Percentiles rank a stretch among this genome's conserved stretches.
phyloP scores from a whole-genome alignment of 495 filamentous ascomycete genomes.

The Collariella sp. region DNA sequence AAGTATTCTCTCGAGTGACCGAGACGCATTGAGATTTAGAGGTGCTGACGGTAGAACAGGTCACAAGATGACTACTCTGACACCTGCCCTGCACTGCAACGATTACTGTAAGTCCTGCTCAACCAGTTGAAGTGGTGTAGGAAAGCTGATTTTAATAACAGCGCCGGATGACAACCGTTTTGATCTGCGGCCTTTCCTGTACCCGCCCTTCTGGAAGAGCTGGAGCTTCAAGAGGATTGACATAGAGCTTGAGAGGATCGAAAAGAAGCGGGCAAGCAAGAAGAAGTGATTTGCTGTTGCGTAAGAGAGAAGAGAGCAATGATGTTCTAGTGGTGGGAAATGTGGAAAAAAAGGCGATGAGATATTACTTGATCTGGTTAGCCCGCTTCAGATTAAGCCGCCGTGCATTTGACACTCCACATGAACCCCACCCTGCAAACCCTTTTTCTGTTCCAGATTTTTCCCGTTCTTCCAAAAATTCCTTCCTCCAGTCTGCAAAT shows the following conservation, averaged over 20 bases:
- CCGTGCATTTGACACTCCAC: neutral
- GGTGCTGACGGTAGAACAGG: constrained; percentile 19
- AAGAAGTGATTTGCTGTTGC: neutral
- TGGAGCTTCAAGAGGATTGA: constrained; percentile 51
- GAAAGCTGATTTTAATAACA: neutral
- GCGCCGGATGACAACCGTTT: constrained; percentile 42
- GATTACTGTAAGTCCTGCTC: constrained; percentile 22
- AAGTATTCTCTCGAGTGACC: neutral
- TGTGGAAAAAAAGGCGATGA: neutral
- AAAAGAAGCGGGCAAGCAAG: constrained; percentile 20
- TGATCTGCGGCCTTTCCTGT: constrained; percentile 58
- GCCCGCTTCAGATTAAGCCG: neutral
- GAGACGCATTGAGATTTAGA: constrained; percentile 19
- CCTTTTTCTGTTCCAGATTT: constrained; percentile 9
- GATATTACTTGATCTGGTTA: neutral
- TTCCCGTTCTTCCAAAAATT: constrained; percentile 11
- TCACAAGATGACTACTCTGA: constrained; percentile 61
- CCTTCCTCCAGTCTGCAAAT: constrained; percentile 8
- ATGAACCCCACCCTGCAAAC: constrained; percentile 4
- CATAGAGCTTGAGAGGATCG: constrained; percentile 28
- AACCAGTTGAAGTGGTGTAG: neutral
- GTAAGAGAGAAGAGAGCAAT: neutral
- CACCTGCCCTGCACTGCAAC: constrained; percentile 42
- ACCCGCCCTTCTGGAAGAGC: constrained; percentile 39
- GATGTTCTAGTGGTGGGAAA: neutral